Evolutionary conservation across 202 grass and related monocot species (phyloP), one percentile per base, ranked within the genome.

Genomic region (Panicum virgatum): DNA sequence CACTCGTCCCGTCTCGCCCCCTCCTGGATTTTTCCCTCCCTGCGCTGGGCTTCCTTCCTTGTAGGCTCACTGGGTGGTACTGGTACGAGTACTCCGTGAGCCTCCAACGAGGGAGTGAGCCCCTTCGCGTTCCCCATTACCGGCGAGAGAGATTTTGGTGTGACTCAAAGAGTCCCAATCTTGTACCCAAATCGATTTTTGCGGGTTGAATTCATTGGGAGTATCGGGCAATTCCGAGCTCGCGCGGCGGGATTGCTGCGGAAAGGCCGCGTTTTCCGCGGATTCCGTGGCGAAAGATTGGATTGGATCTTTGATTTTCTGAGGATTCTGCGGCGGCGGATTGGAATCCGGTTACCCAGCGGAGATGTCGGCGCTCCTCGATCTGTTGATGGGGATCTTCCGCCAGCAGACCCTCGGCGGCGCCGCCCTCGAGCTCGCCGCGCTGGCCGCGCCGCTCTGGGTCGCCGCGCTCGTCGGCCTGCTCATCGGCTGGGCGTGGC

Each of bases 401-500:
- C 81, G 69, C 27, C 72, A 90, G 20, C 89, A 93, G 6, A 88
- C 85, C 61, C 39, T 93, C 13, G 85, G 58, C 13, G 89, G 83
- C 20, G 83, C 86, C 22, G 75, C 86, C 2, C 19, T 86, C 12
- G 96, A 98, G 84, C 82, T 98, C 29, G 87, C 86, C 8, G 27
- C 50, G 14, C 66, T 95, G 43, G 87, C 88, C 23, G 80, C 93
- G 26, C 93, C 91, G 38, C 85, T 99, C 48, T 96, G 91, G 87
- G 72, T 96, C 73, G 96, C 96, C 13, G 84, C 81, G 1, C 66
- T 94, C 65, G 75, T 84, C 2, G 96, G 96, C 5, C 82, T 99
- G 42, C 73, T 99, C 66, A 10, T 96, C 16, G 96, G 96, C 3
- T 99, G 96, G 96, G 93, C 81, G 0, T 99, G 96, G 96, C 90